Conservation (phyloP, 192 early-diverging fungal species). For the Funneliformis geosporum region DNA sequence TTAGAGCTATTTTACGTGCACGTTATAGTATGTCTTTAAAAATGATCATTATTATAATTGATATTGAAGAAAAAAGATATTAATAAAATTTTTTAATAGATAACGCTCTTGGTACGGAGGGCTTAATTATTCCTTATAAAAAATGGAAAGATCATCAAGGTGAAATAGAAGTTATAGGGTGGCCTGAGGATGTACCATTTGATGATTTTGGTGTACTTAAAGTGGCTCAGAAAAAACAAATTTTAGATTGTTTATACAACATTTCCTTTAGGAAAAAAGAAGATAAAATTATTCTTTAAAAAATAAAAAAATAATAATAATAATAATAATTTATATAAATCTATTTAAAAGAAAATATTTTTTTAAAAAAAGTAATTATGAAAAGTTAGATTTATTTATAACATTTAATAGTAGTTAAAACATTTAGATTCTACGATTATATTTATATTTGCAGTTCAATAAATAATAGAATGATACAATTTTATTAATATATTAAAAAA, state of each 20-base stretch:
- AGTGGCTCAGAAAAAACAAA: not conserved
- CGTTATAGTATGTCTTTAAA: not conserved
- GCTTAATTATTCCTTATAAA: not conserved
- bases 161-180: not conserved
- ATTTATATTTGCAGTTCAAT: too few species aligned
- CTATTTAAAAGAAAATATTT: too few species aligned
- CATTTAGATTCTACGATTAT: too few species aligned
- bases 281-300: not conserved
- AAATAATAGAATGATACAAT: too few species aligned
- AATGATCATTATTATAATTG: not conserved
- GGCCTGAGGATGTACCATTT: not conserved
- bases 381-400: too few species aligned
- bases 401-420: too few species aligned
- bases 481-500: too few species aligned
- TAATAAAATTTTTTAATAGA: not conserved
- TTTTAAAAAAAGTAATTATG: not conserved
- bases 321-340: too few species aligned
- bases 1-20: not conserved
- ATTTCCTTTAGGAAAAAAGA: not conserved
- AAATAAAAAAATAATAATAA: not conserved
- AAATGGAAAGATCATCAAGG: constrained; percentile 1
- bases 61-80: not conserved
- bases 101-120: not conserved
- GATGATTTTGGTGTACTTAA: not conserved
- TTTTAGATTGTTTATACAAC: not conserved